Percentiles rank a stretch among this genome's conserved stretches.
Conservation (phyloP, 1,284 basidiomycete genomes). For the Moesziomyces sp. region DNA sequence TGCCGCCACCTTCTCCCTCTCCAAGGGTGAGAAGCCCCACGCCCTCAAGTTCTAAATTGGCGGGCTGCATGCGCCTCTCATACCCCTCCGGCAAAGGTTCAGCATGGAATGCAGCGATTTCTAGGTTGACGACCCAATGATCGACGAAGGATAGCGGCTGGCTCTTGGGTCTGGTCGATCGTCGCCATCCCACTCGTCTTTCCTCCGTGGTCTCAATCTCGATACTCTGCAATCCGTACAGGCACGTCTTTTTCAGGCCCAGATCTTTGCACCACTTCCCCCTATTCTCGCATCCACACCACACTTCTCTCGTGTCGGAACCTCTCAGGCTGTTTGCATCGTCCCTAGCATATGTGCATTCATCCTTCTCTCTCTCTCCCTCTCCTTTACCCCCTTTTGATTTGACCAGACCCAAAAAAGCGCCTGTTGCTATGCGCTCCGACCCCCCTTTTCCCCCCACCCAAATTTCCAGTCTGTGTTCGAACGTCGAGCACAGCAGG, state of each 20-base stretch:
- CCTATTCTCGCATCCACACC: not conserved
- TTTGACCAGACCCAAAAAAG: constrained; percentile 49
- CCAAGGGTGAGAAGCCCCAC: constrained; percentile 91
- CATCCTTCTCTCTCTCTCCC: constrained; percentile 8
- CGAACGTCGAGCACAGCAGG: not conserved
- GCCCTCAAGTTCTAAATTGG: constrained; percentile 80
- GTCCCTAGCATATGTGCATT: constrained; percentile 9
- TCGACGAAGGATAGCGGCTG: constrained; percentile 14
- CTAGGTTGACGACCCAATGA: not conserved
- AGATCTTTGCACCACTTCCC: not conserved
- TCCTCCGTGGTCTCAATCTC: not conserved
- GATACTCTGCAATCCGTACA: not conserved
- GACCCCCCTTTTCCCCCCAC: constrained; percentile 1
- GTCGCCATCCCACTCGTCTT: constrained; percentile 10
- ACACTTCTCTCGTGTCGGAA: not conserved
- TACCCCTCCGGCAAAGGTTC: constrained; percentile 5
- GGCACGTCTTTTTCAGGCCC: not conserved
- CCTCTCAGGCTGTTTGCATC: constrained; percentile 5
- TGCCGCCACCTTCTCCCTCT: constrained; percentile 90
- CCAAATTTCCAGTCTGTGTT: constrained; percentile 1
- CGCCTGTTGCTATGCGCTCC: not conserved
- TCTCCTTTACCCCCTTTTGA: not conserved
- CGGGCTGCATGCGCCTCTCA: constrained; percentile 4
- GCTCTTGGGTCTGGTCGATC: constrained; percentile 28
- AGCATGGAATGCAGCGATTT: not conserved